Evolutionary conservation across 2,329 filamentous ascomycete genomes (phyloP).

Genomic region (Scorias spongiosa): DNA sequence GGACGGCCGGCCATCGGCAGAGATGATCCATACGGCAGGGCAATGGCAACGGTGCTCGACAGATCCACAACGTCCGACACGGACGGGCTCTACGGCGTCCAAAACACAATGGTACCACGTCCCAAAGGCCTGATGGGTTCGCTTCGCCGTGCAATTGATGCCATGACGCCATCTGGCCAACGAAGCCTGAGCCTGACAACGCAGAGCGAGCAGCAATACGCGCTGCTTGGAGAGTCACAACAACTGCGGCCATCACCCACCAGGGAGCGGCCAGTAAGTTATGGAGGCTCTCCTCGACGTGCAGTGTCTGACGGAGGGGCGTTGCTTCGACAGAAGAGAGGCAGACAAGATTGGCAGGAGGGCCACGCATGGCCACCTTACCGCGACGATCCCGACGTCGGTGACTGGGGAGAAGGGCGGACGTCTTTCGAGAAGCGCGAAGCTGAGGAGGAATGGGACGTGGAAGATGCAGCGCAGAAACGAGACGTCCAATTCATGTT

Average conservation of each 20-base stretch:
- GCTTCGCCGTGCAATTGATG: slow-evolving; percentile 17
- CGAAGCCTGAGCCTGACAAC: slow-evolving; percentile 16
- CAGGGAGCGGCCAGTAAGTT: slow-evolving; percentile 3
- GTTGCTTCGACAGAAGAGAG: slow-evolving; percentile 25
- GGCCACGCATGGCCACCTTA: slow-evolving; percentile 13
- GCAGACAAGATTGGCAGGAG: slow-evolving; percentile 24
- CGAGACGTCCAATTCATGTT: slow-evolving; percentile 55
- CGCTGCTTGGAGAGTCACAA: not conserved
- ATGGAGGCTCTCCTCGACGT: slow-evolving; percentile 20
- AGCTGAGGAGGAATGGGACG: slow-evolving; percentile 34
- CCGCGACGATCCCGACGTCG: slow-evolving; percentile 18
- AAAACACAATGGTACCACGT: slow-evolving; percentile 1
- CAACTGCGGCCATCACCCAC: slow-evolving; percentile 8
- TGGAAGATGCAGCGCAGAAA: slow-evolving; percentile 31
- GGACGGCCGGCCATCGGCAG: slow-evolving; percentile 22
- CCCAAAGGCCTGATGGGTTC: slow-evolving; percentile 17
- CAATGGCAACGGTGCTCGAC: slow-evolving; percentile 7
- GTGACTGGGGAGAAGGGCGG: slow-evolving; percentile 20
- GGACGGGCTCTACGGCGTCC: not conserved
- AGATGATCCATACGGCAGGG: slow-evolving; percentile 18
- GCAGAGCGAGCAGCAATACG: not conserved
- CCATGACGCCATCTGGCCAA: slow-evolving; percentile 12
- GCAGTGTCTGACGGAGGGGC: slow-evolving; percentile 30
- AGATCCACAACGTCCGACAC: not conserved
- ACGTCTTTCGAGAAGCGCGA: slow-evolving; percentile 11